A percentile compares a stretch with the other conserved stretches of the same genome.
Evolutionary conservation across 2,329 filamentous ascomycete species (phyloP).

Genomic region (Ascochyta pisi): DNA sequence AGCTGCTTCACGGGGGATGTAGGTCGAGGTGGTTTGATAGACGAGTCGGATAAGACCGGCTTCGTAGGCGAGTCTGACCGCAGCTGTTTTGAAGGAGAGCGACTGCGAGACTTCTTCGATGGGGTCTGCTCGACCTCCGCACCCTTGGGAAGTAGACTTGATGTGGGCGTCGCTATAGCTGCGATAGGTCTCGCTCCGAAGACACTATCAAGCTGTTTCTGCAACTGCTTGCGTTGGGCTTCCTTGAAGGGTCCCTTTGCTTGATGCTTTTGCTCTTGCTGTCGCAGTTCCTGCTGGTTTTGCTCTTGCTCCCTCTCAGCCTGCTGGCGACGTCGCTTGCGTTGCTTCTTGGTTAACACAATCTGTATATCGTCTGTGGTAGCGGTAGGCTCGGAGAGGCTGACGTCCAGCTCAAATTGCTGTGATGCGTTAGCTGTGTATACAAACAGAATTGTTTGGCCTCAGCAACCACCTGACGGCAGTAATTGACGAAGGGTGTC

Average conservation of each 20-base stretch:
- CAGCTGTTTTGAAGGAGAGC: slow-evolving; percentile 12
- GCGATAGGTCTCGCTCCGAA: slow-evolving; percentile 1
- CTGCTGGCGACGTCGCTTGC: slow-evolving; percentile 34
- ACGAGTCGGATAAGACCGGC: not conserved
- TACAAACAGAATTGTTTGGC: not conserved
- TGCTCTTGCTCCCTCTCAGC: slow-evolving; percentile 32
- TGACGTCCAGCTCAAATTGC: slow-evolving; percentile 4
- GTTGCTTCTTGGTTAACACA: slow-evolving; percentile 35
- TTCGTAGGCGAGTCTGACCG: not conserved
- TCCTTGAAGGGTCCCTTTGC: slow-evolving; percentile 16
- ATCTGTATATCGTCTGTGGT: slow-evolving; percentile 4
- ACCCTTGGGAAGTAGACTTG: not conserved
- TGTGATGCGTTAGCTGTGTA: not conserved
- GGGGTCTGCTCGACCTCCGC: slow-evolving; percentile 8
- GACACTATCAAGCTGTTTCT: slow-evolving; percentile 12
- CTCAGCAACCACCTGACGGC: not conserved
- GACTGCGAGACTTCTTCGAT: slow-evolving; percentile 11
- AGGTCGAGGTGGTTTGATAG: not conserved
- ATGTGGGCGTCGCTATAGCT: not conserved
- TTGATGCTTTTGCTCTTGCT: slow-evolving; percentile 18
- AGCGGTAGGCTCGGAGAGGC: not conserved
- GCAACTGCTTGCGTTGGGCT: slow-evolving; percentile 16
- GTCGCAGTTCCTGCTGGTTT: slow-evolving; percentile 13
- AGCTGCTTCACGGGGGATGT: slow-evolving; percentile 16
- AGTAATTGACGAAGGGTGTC: not conserved